Evolutionary conservation across 345 rosid species (phyloP).

Genomic region (Bretschneidera sinensis): DNA sequence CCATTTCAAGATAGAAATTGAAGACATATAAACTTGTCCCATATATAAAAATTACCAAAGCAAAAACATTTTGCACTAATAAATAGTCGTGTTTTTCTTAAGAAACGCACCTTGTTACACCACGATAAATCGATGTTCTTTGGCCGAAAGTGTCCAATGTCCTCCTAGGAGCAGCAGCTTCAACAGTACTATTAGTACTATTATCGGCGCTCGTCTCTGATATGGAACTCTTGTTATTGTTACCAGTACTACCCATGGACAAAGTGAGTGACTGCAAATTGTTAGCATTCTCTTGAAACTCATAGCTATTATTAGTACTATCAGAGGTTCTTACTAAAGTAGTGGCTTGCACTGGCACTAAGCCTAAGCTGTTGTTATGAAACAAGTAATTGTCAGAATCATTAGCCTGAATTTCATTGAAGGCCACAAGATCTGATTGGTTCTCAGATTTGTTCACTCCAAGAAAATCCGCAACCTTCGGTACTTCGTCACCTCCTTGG

Average conservation of each 20-base stretch:
- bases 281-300: constrained; percentile 62
- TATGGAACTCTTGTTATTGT: constrained; percentile 36
- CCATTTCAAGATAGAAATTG: neutral
- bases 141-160: constrained; percentile 94
- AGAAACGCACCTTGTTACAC: constrained; percentile 91
- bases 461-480: constrained; percentile 94
- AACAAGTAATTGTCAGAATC: constrained; percentile 60
- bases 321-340: constrained; percentile 29
- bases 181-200: constrained; percentile 36
- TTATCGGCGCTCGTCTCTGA: constrained; percentile 64
- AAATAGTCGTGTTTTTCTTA: no score
- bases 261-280: constrained; percentile 79
- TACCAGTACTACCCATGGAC: constrained; percentile 76
- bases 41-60: neutral
- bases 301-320: constrained; percentile 37
- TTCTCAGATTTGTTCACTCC: constrained; percentile 84
- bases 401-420: constrained; percentile 52
- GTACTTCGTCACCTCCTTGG: constrained; percentile 60
- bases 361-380: constrained; percentile 39
- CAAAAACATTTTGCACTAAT: no score
- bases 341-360: constrained; percentile 50
- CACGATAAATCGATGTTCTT: constrained; percentile 94
- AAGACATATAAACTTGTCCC: neutral
- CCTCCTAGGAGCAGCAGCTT: constrained; percentile 75
- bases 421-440: constrained; percentile 60